These are phyloP conservation scores for Pythium dissotocum DNA, from an alignment of 352 stramenopile genomes.

Conservation along the genomic window DNA sequence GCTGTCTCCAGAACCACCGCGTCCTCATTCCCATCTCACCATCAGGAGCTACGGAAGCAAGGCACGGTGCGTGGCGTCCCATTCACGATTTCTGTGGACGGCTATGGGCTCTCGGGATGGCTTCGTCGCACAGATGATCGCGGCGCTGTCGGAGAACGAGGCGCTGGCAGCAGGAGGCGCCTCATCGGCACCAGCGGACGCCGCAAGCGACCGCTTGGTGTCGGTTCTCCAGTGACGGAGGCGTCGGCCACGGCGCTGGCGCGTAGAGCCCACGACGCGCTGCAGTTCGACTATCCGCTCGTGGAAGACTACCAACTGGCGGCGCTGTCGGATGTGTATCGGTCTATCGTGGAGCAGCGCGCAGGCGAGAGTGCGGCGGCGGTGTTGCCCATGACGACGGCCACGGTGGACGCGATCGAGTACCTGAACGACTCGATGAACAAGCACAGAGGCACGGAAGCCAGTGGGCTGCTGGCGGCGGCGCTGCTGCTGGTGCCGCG, in stretches of 20 bases:
- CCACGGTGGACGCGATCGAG: constrained; percentile 45
- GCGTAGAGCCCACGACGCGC: constrained; percentile 37
- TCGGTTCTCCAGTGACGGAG: neutral
- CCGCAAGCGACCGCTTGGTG: neutral
- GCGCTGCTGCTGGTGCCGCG: constrained; percentile 43
- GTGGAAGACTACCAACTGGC: constrained; percentile 36
- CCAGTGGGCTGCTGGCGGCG: constrained; percentile 41
- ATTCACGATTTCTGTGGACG: neutral
- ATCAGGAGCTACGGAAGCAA: neutral
- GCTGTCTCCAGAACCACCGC: no score
- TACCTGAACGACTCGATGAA: constrained; percentile 44
- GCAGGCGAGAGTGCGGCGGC: neutral
- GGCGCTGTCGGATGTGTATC: constrained; percentile 47
- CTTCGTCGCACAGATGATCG: constrained; percentile 62
- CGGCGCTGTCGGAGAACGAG: constrained; percentile 53
- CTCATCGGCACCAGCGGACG: neutral
- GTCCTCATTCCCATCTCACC: neutral
- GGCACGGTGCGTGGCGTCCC: neutral
- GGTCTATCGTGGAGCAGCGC: constrained; percentile 27
- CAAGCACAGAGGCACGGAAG: constrained; percentile 32
- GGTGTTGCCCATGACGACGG: constrained; percentile 37
- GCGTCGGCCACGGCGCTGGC: constrained; percentile 7
- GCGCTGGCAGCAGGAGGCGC: constrained; percentile 19
- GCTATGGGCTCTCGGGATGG: constrained; percentile 31
- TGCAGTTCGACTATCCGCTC: constrained; percentile 65